Evolutionary conservation across 805 yeast genomes (phyloP), one percentile per base, ranked within the genome.

Genomic region (Kodamaea sagamina): DNA sequence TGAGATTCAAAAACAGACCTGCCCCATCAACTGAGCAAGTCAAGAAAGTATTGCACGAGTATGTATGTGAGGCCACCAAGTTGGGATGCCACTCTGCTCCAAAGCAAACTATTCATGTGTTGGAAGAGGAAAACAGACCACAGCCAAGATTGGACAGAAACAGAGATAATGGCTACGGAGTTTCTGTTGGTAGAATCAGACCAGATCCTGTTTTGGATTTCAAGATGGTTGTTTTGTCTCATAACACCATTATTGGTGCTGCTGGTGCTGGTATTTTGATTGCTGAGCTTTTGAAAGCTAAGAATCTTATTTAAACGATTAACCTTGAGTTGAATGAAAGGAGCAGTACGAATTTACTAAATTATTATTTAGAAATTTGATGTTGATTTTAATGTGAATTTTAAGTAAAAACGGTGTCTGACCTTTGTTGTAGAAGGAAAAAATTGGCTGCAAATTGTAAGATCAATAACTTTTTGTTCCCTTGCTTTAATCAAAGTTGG

Each of bases 211-310:
- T 93, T 9, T 76, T 93, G 55, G 99, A 93, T 66, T 81, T 78
- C 74, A 93, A 93, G 72, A 92, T 93, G 90, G 97, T 93, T 43
- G 93, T 89, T n/a, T 74, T 93, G 52, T 90, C 97, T 19, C 99
- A 93, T 68, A 93, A 93, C 77, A 93, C 99, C 43, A 79, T 93
- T 57, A 88, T 93, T 53, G 99, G 99, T 61, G 99, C 99, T 59
- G 99, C 99, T 18, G 99, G 99, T 63, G 86, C 97, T 6, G 99
- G 99, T 66, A 77, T 93, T 48, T 80, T 93, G 66, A 93, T 93
- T 63, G 99, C 95, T 41, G 99, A 93, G 73, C 75, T 89, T 43
- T 75, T 93, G 56, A 67, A 78, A 47, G 90, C 90, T 47, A 89
- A 85, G 71, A 76, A 79, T 47, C 67, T 88, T 52, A 76, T 92